Conservation (phyloP, 2,329 filamentous ascomycete species). For the Cytospora piceicola region DNA sequence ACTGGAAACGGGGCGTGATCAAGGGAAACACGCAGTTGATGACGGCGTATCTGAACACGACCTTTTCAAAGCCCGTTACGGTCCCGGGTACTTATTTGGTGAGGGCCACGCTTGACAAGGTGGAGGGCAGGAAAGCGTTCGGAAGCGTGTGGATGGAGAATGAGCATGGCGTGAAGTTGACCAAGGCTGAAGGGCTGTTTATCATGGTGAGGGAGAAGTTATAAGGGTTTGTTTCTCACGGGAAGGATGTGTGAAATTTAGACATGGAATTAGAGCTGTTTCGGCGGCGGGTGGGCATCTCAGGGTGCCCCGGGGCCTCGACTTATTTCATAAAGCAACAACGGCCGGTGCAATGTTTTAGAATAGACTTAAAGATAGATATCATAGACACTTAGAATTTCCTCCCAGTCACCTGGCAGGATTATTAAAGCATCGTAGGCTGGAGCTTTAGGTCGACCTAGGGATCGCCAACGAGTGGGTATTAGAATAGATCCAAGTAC, state of each 20-base stretch:
- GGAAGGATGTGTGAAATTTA: no score
- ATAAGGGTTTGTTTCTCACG: constrained; percentile 3
- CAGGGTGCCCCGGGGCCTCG: background rate
- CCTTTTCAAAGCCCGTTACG: constrained; percentile 55
- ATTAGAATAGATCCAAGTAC: no score
- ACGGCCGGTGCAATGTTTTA: background rate
- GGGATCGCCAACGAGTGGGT: no score
- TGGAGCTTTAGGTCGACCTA: no score
- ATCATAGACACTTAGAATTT: background rate
- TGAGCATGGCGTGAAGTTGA: constrained; percentile 51
- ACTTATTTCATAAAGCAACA: background rate
- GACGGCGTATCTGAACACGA: constrained; percentile 60
- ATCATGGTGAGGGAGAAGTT: constrained; percentile 37
- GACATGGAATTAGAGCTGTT: no score
- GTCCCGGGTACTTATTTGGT: constrained; percentile 55
- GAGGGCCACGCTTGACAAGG: constrained; percentile 47
- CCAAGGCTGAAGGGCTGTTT: constrained; percentile 59
- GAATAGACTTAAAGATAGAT: background rate
- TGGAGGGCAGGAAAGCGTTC: constrained; percentile 59
- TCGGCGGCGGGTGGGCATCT: background rate
- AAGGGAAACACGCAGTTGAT: constrained; percentile 39
- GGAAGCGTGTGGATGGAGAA: constrained; percentile 54
- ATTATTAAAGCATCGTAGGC: background rate
- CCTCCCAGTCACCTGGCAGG: background rate
- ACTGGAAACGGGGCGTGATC: constrained; percentile 34